phyloP scores from a whole-genome alignment of 2,329 filamentous ascomycete species.

The Botrytis medusae region DNA sequence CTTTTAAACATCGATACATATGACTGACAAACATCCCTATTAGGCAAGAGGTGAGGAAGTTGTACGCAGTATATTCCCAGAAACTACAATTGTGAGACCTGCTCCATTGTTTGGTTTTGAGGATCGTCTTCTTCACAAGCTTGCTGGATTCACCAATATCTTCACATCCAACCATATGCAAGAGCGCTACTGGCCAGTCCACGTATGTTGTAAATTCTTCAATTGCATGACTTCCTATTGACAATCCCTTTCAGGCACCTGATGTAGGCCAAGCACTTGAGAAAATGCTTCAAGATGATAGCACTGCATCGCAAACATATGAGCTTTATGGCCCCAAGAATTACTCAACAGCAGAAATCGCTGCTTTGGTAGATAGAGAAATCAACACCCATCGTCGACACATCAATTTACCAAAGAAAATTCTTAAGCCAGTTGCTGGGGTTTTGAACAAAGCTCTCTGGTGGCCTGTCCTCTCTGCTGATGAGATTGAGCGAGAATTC shows the following conservation, averaged over 20 bases:
- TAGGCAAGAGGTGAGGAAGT: constrained; percentile 78
- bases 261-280: constrained; percentile 90
- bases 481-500: constrained; percentile 89
- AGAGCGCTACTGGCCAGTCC: constrained; percentile 87
- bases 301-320: constrained; percentile 83
- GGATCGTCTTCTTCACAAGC: constrained; percentile 83
- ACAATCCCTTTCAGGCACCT: constrained; percentile 58
- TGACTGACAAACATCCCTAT: neutral
- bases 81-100: constrained; percentile 94
- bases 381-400: constrained; percentile 87
- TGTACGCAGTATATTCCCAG: constrained; percentile 85
- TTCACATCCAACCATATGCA: constrained; percentile 93
- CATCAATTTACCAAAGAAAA: constrained; percentile 81
- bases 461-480: constrained; percentile 82
- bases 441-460: constrained; percentile 80
- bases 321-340: constrained; percentile 93
- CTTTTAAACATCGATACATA: neutral
- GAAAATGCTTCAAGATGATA: constrained; percentile 87
- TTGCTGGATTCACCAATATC: constrained; percentile 77
- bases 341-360: constrained; percentile 86
- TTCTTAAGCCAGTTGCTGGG: constrained; percentile 73
- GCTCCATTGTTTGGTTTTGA: constrained; percentile 94
- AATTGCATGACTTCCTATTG: constrained; percentile 17
- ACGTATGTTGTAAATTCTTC: constrained; percentile 53
- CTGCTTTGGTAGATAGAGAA: constrained; percentile 84